These are phyloP conservation scores for Harringtonia aguacate DNA, from an alignment of 2,329 filamentous ascomycete species.

Conservation along the genomic window DNA sequence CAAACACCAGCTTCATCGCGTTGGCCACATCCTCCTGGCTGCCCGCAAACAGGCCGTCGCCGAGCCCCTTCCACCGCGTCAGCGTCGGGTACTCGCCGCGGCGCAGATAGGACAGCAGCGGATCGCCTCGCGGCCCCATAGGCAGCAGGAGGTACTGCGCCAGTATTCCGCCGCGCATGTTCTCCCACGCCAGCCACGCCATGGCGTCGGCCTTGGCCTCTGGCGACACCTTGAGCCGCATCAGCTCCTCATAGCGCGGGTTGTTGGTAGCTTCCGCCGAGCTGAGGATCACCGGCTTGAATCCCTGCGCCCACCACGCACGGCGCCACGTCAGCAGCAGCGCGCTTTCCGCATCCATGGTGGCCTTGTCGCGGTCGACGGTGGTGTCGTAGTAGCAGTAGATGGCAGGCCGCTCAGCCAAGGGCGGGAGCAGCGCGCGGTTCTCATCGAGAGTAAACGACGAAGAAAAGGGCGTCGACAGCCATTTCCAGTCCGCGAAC, in stretches of 20 bases:
- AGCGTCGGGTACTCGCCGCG: slow-evolving; percentile 63
- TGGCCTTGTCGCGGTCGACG: slow-evolving; percentile 47
- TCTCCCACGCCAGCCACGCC: slow-evolving; percentile 87
- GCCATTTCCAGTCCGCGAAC: slow-evolving; percentile 86
- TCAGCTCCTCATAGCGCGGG: slow-evolving; percentile 62
- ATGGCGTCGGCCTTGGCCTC: slow-evolving; percentile 60
- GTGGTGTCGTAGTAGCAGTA: slow-evolving; percentile 86
- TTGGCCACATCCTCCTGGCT: slow-evolving; percentile 51
- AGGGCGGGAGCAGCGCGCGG: slow-evolving; percentile 70
- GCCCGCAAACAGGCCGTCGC: slow-evolving; percentile 63
- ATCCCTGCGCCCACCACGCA: slow-evolving; percentile 93
- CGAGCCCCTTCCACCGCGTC: slow-evolving; percentile 63
- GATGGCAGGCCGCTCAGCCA: slow-evolving; percentile 58
- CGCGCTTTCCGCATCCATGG: slow-evolving; percentile 63
- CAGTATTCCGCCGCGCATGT: slow-evolving; percentile 76
- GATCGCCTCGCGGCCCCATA: slow-evolving; percentile 67
- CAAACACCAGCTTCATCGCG: slow-evolving; percentile 50
- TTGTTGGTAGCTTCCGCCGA: slow-evolving; percentile 74
- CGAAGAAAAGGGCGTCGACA: slow-evolving; percentile 73
- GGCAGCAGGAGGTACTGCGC: slow-evolving; percentile 72
- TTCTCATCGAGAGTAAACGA: slow-evolving; percentile 71
- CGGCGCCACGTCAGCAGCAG: slow-evolving; percentile 80
- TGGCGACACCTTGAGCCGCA: slow-evolving; percentile 48
- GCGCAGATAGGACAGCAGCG: slow-evolving; percentile 60
- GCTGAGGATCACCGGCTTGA: slow-evolving; percentile 72